Evolutionary conservation across 1,284 basidiomycete genomes (phyloP), one percentile per base, ranked within the genome.

Genomic region (Trametes versicolor): DNA sequence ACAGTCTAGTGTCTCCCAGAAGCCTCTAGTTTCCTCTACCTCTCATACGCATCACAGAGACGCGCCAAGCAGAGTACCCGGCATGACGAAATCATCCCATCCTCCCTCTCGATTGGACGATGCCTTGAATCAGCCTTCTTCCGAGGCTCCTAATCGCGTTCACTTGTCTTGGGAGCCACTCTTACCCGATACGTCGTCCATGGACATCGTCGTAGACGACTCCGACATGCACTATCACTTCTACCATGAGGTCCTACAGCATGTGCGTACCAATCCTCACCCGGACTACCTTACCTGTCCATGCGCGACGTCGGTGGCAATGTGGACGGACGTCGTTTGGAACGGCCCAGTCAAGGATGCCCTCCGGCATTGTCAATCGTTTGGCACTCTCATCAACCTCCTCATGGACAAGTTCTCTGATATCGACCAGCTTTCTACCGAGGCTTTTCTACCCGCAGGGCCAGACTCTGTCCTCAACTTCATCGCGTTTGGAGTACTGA

Each of bases 381-480:
- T 64, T 21, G 52, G 62, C 9, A 60, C 47, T 3, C 47, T 64
- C 15, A 52, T 64, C 25, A 64, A 64, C 45, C 36, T 41, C 21
- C 52, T 64, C n/a, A 47, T 52, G 3, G 62, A 60, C 37, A n/a
- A 15, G 32, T 63, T 32, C 52, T 29, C 54, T 8, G 23, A n/a
- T 17, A 25, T 25, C 27, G 17, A 25, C 43, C 13, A 61, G 48
- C 4, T 29, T 37, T 12, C 52, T 29, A 2, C 15, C 29, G 21
- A 34, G 37, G 23, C 12, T 2, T 54, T 47, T 23, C 27, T 32
- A 32, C n/a, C 32, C 41, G 37, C 23, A 21, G 29, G 8, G 4
- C 29, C 29, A 32, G 8, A 15, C 43, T 55, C 53, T 25, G 54
- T 57, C 25, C 32, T 62, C 13, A 54, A 56, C 34, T 62, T 57